phyloP scores from a whole-genome alignment of 106 monocot genomes.

The Dioscorea alata region DNA sequence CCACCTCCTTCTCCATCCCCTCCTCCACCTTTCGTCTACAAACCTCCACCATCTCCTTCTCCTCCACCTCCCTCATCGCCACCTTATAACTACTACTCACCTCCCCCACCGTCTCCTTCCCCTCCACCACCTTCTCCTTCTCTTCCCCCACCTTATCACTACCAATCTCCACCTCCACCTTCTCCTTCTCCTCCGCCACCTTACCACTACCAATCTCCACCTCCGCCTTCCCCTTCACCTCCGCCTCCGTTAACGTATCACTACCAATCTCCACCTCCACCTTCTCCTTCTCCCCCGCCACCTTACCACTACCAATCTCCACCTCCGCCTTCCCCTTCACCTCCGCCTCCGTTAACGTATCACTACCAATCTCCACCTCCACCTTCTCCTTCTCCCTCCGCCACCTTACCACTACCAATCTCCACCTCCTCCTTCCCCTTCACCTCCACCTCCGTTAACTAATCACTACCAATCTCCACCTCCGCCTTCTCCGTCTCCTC shows the following conservation, averaged over 20 bases:
- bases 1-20: background rate
- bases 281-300: background rate
- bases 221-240: background rate
- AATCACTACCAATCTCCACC: background rate
- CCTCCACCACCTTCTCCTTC: conserved; percentile 3
- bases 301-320: background rate
- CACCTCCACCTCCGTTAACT: background rate
- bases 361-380: conserved; percentile 4
- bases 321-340: background rate
- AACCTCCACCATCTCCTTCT: background rate
- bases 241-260: background rate
- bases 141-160: too few species aligned
- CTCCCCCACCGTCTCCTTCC: background rate
- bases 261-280: conserved; percentile 5
- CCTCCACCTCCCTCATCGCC: conserved; percentile 3
- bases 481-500: background rate
- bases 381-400: background rate
- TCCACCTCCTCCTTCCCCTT: background rate
- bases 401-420: background rate
- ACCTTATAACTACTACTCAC: background rate
- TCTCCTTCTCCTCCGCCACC: background rate
- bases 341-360: background rate
- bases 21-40: background rate
- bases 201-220: background rate
- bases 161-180: too few species aligned